Percentiles rank a stretch among this genome's conserved stretches.
Evolutionary conservation across 371 early-diverging fungal species (phyloP).

Genomic region (Encephalitozoon cuniculi): DNA sequence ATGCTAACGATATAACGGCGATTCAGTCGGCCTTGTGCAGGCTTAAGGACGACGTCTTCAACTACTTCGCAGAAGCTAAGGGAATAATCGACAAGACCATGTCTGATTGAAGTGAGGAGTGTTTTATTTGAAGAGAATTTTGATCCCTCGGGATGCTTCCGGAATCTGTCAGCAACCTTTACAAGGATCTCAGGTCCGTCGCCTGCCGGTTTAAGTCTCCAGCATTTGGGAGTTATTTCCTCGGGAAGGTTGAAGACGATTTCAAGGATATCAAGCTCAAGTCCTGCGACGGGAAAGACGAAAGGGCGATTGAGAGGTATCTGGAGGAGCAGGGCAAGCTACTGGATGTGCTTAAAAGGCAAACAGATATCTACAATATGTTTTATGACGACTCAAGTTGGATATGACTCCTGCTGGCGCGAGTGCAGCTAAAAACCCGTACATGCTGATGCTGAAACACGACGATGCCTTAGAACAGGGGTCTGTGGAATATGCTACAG

Average conservation of each 20-base stretch:
- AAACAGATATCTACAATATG: slow-evolving; percentile 37
- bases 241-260: slow-evolving; percentile 16
- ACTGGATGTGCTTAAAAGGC: slow-evolving; percentile 28
- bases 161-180: not conserved
- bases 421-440: no score
- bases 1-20: slow-evolving; percentile 2
- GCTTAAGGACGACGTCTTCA: slow-evolving; percentile 28
- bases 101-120: not conserved
- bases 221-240: slow-evolving; percentile 25
- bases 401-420: no score
- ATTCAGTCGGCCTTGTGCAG: slow-evolving; percentile 9
- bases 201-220: slow-evolving; percentile 33
- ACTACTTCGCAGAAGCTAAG: slow-evolving; percentile 14
- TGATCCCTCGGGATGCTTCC: slow-evolving; percentile 30
- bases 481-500: not conserved
- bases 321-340: slow-evolving; percentile 20
- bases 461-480: not conserved
- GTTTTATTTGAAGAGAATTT: not conserved
- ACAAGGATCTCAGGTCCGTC: not conserved
- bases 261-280: not conserved
- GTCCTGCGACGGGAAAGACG: not conserved
- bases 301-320: slow-evolving; percentile 23
- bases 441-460: not conserved
- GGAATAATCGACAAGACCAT: not conserved
- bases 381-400: slow-evolving; percentile 33